Conservation (phyloP, 495 filamentous ascomycete genomes). For the Margaritispora aquatica region DNA sequence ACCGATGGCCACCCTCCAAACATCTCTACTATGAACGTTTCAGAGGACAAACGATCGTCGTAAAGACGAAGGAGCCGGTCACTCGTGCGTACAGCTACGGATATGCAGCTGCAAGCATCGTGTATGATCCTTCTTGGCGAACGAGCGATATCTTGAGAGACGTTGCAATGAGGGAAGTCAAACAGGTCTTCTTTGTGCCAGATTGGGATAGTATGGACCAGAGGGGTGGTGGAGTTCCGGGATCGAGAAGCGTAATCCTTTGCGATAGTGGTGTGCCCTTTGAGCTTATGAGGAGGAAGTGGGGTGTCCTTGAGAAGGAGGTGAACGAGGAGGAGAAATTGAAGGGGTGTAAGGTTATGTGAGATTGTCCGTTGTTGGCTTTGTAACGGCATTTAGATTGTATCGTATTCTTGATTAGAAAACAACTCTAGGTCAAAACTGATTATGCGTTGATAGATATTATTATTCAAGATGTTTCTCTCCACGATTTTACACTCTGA, state of each 20-base stretch:
- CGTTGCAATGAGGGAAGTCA: neutral
- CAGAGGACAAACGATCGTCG: neutral
- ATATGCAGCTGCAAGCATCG: neutral
- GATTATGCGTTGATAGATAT: no score
- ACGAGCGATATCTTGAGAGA: neutral
- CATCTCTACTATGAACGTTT: constrained; percentile 12
- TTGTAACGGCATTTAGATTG: no score
- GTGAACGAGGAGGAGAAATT: neutral
- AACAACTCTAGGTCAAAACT: no score
- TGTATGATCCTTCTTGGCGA: neutral
- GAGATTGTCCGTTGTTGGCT: no score
- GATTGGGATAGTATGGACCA: constrained; percentile 9
- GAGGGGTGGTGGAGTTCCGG: neutral
- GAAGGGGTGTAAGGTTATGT: no score
- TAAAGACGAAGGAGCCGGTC: neutral
- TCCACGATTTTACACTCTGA: no score
- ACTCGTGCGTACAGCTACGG: neutral
- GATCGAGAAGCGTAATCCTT: neutral
- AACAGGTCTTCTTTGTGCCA: neutral
- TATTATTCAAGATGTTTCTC: no score
- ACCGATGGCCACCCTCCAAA: constrained; percentile 11
- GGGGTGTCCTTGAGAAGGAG: neutral
- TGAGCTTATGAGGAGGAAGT: neutral
- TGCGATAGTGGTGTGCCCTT: neutral
- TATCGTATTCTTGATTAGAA: no score